Percentiles rank a stretch among this genome's conserved stretches.
Conservation (phyloP, 2,329 filamentous ascomycete species). For the Monilinia polystroma region DNA sequence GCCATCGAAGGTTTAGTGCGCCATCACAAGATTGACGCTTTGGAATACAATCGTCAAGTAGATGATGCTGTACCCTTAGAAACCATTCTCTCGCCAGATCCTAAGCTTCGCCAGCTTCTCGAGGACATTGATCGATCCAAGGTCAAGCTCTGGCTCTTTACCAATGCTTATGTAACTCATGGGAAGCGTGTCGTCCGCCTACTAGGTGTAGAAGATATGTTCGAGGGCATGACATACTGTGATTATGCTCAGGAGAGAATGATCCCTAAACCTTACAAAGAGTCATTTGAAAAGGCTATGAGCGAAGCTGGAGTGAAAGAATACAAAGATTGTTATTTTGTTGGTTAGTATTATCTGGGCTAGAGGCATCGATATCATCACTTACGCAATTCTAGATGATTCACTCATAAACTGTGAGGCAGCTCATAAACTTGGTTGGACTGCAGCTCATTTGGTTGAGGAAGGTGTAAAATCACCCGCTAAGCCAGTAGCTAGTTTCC, state of each 20-base stretch:
- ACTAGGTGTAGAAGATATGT: constrained; percentile 79
- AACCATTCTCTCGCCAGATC: constrained; percentile 75
- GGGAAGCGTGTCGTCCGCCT: constrained; percentile 78
- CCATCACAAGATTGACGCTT: constrained; percentile 90
- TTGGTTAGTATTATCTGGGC: constrained; percentile 60
- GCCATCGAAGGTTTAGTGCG: constrained; percentile 92
- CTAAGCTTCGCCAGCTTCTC: constrained; percentile 71
- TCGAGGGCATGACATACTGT: constrained; percentile 93
- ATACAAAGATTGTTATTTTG: constrained; percentile 80
- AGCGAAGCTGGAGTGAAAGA: constrained; percentile 70
- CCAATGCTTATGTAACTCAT: constrained; percentile 92
- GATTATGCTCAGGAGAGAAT: constrained; percentile 75
- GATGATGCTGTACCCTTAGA: constrained; percentile 93
- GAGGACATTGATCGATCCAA: constrained; percentile 79
- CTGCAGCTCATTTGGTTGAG: constrained; percentile 80
- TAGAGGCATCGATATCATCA: background rate
- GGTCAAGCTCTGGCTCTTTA: constrained; percentile 90
- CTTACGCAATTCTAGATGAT: constrained; percentile 61
- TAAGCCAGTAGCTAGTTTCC: constrained; percentile 66
- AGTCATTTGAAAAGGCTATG: constrained; percentile 90
- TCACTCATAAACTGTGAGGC: constrained; percentile 78
- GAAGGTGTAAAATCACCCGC: constrained; percentile 63
- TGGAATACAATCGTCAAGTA: constrained; percentile 92
- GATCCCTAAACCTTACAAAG: constrained; percentile 80
- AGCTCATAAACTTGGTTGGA: constrained; percentile 81